These are phyloP conservation scores for Diospyros lotus DNA, from an alignment of 148 eudicot species.

Conservation along the genomic window DNA sequence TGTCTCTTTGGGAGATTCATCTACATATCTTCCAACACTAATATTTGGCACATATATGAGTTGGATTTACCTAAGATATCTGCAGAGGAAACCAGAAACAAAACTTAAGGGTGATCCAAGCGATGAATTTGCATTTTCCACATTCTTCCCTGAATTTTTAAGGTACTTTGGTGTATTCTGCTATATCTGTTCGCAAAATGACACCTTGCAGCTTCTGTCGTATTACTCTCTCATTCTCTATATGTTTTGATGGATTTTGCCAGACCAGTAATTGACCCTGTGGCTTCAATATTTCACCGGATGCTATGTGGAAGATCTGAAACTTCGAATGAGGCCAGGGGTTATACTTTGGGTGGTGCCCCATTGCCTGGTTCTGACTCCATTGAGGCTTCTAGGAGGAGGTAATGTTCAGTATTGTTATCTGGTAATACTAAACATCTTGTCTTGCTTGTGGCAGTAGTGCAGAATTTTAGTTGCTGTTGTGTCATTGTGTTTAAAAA, in stretches of 20 bases:
- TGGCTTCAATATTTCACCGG: slow-evolving; percentile 78
- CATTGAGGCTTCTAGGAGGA: slow-evolving; percentile 89
- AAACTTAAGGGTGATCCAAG: slow-evolving; percentile 93
- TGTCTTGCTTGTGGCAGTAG: not conserved
- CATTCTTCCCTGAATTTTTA: slow-evolving; percentile 81
- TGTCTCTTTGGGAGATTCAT: slow-evolving; percentile 61
- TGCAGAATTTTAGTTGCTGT: not conserved
- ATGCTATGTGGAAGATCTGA: slow-evolving; percentile 76
- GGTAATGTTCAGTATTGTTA: slow-evolving; percentile 41
- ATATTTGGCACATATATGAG: slow-evolving; percentile 87
- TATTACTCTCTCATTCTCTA: slow-evolving; percentile 4
- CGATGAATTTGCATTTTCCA: slow-evolving; percentile 91
- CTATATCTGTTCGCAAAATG: not conserved
- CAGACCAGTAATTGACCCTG: slow-evolving; percentile 86
- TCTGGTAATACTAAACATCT: not conserved
- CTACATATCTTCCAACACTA: slow-evolving; percentile 70
- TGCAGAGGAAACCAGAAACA: slow-evolving; percentile 80
- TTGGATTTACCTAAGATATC: slow-evolving; percentile 92
- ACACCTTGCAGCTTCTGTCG: not conserved
- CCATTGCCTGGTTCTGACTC: slow-evolving; percentile 93
- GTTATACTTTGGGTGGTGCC: slow-evolving; percentile 53
- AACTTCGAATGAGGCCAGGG: slow-evolving; percentile 42
- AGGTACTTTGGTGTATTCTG: slow-evolving; percentile 38
- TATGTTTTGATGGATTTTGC: slow-evolving; percentile 13
- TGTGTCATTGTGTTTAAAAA: not conserved